Evolutionary conservation across 1,139 yeast genomes (phyloP).

Genomic region (Magnusiomyces magnusii): DNA sequence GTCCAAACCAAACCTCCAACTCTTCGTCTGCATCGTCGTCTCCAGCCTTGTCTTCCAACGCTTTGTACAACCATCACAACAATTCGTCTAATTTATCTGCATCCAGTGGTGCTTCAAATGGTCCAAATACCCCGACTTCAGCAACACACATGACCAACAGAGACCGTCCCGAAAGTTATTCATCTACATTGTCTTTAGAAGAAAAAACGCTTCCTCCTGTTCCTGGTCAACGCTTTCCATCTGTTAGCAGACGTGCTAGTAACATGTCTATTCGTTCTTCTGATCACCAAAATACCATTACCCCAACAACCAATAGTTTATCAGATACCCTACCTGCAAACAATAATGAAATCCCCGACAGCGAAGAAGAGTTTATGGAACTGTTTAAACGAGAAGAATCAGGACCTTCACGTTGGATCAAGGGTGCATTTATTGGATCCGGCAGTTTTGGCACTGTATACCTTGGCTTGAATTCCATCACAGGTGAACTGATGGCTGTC

Average conservation of each 20-base stretch:
- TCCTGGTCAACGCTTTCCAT: not conserved
- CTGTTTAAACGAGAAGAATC: conserved; percentile 36
- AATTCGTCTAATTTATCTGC: not conserved
- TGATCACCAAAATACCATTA: not conserved
- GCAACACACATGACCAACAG: not conserved
- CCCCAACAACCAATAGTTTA: conserved; percentile 17
- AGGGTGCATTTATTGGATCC: conserved; percentile 88
- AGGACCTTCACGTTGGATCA: conserved; percentile 75
- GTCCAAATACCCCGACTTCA: not conserved
- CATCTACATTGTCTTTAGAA: not conserved
- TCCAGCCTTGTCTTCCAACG: not conserved
- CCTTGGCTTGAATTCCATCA: conserved; percentile 81
- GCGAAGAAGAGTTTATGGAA: conserved; percentile 29
- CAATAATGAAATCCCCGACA: conserved; percentile 12
- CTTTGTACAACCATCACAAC: not conserved
- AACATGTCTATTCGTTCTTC: not conserved
- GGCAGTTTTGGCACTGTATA: conserved; percentile 95
- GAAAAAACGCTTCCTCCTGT: conserved; percentile 7
- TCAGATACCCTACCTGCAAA: conserved; percentile 7
- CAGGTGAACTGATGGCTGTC: conserved; percentile 96
- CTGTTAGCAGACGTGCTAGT: not conserved
- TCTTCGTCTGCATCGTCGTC: not conserved
- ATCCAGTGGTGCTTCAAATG: not conserved
- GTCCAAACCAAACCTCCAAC: not conserved
- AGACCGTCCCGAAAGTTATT: not conserved